phyloP scores from a whole-genome alignment of 2,329 filamentous ascomycete species.

The Orbilia oligospora region DNA sequence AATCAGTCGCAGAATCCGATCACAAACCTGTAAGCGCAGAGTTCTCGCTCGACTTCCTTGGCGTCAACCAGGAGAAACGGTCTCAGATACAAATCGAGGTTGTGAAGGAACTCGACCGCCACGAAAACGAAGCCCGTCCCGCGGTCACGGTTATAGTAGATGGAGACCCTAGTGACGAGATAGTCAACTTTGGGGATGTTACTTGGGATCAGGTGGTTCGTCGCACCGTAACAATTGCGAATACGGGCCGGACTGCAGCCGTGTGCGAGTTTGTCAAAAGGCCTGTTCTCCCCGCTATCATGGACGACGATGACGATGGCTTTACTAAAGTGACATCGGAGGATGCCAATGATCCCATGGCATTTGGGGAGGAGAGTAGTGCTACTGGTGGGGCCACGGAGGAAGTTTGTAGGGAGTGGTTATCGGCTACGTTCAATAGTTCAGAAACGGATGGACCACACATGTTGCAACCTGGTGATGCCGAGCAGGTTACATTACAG shows the following conservation, averaged over 20 bases:
- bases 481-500: slow-evolving; percentile 78
- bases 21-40: slow-evolving; percentile 91
- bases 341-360: slow-evolving; percentile 45
- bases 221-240: slow-evolving; percentile 85
- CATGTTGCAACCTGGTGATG: slow-evolving; percentile 84
- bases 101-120: slow-evolving; percentile 80
- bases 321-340: slow-evolving; percentile 64
- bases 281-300: slow-evolving; percentile 71
- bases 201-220: slow-evolving; percentile 77
- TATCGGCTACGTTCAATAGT: slow-evolving; percentile 43
- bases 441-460: slow-evolving; percentile 26
- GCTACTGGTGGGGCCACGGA: slow-evolving; percentile 1
- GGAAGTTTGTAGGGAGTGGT: slow-evolving; percentile 50
- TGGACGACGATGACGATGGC: slow-evolving; percentile 65
- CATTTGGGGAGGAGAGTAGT: slow-evolving; percentile 53
- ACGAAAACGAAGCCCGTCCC: slow-evolving; percentile 90
- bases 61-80: slow-evolving; percentile 87
- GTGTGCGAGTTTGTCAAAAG: slow-evolving; percentile 84
- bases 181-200: slow-evolving; percentile 84
- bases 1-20: slow-evolving; percentile 90
- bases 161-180: slow-evolving; percentile 70
- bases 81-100: slow-evolving; percentile 87
- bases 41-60: slow-evolving; percentile 87
- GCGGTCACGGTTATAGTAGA: slow-evolving; percentile 82
- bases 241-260: slow-evolving; percentile 86